Base-by-base conservation (phyloP, 2,329 filamentous ascomycete species). In the Xylariaceae sp. region DNA sequence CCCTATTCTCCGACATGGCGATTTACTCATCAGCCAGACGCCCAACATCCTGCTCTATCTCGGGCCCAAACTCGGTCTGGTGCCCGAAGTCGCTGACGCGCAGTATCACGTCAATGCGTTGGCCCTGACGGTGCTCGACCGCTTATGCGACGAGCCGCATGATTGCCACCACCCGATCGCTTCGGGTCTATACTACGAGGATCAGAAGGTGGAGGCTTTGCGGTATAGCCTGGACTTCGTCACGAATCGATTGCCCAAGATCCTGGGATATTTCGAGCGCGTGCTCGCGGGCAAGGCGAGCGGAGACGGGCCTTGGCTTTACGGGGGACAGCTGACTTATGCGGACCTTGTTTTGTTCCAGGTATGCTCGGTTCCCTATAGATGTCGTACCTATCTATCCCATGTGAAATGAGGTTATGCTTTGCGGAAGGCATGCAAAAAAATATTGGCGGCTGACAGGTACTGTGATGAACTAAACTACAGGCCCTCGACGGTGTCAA, bases 291-390 rank as follows among this genome's bases (percentile, higher is more conserved):
- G 76, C 6, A 81, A 85, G 61, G 74, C 79, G 32, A 79, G 76
- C 55, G 75, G 76, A 0, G 80, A 81, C 0, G 74, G 81, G 4
- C 81, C 81, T 29, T 89, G 85, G 76, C 68, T 92, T 0, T 85
- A 89, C 45, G 85, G 84, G 0, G 77, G 75, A 0, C 73, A 73
- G 58, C 62, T 91, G 59, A 88, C 83, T 0, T 89, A 87, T 68
- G 88, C 87, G 11, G 88, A 92, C 67, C 73, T 87, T 47, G 85
- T 87, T 2, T 67, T 91, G 0, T 91, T 86, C 74, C 87, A 90
- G 71, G 83, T 86, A 58, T 56, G 73, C 8, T 8, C 1, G 35
- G 2, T 37, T 37, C 35, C 32, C 32, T 34, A 19, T 19, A 19
- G 19, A 19, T 19, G 19, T 19, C 19, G 19, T 19, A 19, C 19